Conservation (phyloP, 2,329 filamentous ascomycete species). For the Peltaster fructicola region DNA sequence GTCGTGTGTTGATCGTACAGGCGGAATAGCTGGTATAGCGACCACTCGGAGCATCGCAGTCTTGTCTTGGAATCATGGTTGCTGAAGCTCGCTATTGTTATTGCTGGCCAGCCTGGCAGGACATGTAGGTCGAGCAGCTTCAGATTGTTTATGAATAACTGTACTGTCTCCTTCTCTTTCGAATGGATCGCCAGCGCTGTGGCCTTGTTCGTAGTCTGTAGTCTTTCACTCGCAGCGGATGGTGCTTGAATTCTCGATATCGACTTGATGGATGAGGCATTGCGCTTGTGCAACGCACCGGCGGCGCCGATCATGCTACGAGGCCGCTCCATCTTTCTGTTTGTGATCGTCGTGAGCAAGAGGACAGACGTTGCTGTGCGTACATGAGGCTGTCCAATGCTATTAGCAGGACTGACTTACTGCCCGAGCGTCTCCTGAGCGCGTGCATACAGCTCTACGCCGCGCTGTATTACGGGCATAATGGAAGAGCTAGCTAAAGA, state of each 20-base stretch:
- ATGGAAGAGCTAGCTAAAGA: too few species aligned
- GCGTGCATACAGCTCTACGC: too few species aligned
- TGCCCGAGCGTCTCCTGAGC: too few species aligned
- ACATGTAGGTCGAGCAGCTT: slow-evolving; percentile 66
- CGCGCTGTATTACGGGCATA: too few species aligned
- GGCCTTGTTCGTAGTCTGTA: too few species aligned
- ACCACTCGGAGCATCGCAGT: slow-evolving; percentile 73
- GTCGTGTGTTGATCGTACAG: slow-evolving; percentile 68
- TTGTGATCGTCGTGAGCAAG: too few species aligned
- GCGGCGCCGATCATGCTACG: too few species aligned
- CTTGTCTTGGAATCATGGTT: slow-evolving; percentile 53
- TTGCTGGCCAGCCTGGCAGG: slow-evolving; percentile 61
- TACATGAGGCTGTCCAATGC: too few species aligned
- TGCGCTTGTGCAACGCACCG: slow-evolving; percentile 6
- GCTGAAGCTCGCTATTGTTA: slow-evolving; percentile 53
- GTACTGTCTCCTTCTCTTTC: neutral
- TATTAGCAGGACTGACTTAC: too few species aligned
- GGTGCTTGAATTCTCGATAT: slow-evolving; percentile 3
- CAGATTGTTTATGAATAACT: slow-evolving; percentile 58
- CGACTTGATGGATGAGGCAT: slow-evolving; percentile 5
- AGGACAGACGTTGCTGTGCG: too few species aligned
- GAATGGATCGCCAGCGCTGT: slow-evolving; percentile 27
- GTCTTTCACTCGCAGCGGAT: slow-evolving; percentile 2
- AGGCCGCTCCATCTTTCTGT: too few species aligned
- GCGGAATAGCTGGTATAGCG: slow-evolving; percentile 69